Evolutionary conservation across 352 stramenopile genomes (phyloP), one percentile per base, ranked within the genome.

Genomic region (Pythium apleroticum): DNA sequence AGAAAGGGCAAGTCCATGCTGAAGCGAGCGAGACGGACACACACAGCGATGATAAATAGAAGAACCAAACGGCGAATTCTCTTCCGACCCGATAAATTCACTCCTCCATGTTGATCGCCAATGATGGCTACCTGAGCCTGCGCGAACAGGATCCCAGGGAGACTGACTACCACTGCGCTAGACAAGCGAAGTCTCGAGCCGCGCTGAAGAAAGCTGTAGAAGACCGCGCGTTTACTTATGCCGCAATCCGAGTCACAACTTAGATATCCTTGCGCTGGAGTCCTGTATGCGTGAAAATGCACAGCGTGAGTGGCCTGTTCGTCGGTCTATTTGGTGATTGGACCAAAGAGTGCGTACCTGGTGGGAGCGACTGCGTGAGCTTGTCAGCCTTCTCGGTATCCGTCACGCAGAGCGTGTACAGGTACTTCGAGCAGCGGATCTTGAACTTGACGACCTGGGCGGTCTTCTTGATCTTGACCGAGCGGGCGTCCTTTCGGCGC

Each of bases 371-470:
- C 88, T 99, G 97, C 65, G 96, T 99, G 63, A 99, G 93, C 89
- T 99, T 99, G 77, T 99, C 97, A 28, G 98, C 98, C 95, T 99
- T 99, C 81, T 99, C 97, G 54, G 88, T 91, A 86, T 99, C 97
- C 48, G 89, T 97, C 58, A 99, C 97, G 66, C 96, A 96, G 31
- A 99, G 86, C 61, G 98, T 99, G 90, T 99, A 99, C 73, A 99
- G 88, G 80, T 99, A 98, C 80, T 96, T 96, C 74, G 90, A 98
- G 96, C 97, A 99, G 75, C 98, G 95, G 80, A 99, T 99, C 92
- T 99, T 99, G 91, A 99, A 99, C 92, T 99, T 99, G 78, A 97
- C 98, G 62, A 98, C 90, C 78, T 93, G 81, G 71, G 90, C 84
- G 68, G 89, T 91, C 94, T 99, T 99, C 84, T 98, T 98, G 78